Conservation (phyloP, 768 basidiomycete genomes). For the Naganishia antarctica region DNA sequence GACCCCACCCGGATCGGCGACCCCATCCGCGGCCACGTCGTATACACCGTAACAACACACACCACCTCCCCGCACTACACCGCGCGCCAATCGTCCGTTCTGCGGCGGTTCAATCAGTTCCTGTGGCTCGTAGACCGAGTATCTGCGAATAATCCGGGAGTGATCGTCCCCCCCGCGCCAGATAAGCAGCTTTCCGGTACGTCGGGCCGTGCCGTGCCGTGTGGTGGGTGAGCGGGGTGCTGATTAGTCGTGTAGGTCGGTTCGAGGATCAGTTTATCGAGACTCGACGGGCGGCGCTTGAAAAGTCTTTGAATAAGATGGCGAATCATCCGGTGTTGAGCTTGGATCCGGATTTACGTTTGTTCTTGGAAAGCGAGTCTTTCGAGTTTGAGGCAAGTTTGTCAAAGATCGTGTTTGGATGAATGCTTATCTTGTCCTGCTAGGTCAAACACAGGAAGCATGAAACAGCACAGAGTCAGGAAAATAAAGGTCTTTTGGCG, state of each 20-base stretch:
- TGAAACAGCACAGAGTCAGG: constrained; percentile 69
- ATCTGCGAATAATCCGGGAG: constrained; percentile 85
- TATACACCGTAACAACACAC: constrained; percentile 94
- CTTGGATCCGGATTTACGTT: constrained; percentile 77
- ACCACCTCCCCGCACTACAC: constrained; percentile 80
- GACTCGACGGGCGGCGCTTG: constrained; percentile 73
- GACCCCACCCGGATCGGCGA: constrained; percentile 98
- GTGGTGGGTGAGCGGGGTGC: background rate
- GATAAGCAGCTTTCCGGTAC: constrained; percentile 82
- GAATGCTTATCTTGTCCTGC: background rate
- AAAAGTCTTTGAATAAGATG: constrained; percentile 87
- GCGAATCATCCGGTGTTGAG: constrained; percentile 84
- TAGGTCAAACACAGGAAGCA: constrained; percentile 84
- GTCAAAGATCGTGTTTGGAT: background rate
- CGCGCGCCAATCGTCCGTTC: constrained; percentile 69
- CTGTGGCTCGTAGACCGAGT: constrained; percentile 91
- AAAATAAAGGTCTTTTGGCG: constrained; percentile 66
- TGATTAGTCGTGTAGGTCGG: constrained; percentile 52
- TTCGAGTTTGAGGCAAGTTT: constrained; percentile 77
- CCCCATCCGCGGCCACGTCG: constrained; percentile 74
- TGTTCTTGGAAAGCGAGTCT: constrained; percentile 89
- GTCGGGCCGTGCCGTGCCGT: constrained; percentile 3
- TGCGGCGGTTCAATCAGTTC: constrained; percentile 96
- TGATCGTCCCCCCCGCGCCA: constrained; percentile 91
- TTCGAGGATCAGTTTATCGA: constrained; percentile 90